phyloP scores from a whole-genome alignment of 352 stramenopile genomes.

The Thalassiosira exigua region DNA sequence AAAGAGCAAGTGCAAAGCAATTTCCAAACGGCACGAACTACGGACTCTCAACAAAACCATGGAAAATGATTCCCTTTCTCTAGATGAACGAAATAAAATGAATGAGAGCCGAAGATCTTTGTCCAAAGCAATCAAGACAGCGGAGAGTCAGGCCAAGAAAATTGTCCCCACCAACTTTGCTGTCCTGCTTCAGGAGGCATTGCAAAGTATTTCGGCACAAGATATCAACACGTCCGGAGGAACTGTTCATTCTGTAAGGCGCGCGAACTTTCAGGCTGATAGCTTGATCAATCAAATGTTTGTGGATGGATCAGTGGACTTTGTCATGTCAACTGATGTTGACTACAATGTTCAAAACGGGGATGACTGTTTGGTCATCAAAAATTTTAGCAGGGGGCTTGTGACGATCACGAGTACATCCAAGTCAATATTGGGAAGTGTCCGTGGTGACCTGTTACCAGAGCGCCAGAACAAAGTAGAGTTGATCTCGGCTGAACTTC shows the following conservation, averaged over 20 bases:
- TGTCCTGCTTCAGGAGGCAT: not conserved
- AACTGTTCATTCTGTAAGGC: conserved; percentile 19
- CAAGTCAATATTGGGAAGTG: not conserved
- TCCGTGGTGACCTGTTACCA: not conserved
- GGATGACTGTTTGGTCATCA: conserved; percentile 14
- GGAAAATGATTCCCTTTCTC: not conserved
- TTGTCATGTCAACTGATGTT: conserved; percentile 15
- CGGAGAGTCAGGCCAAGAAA: conserved; percentile 14
- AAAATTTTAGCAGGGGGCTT: not conserved
- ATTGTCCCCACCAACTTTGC: not conserved
- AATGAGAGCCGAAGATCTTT: not conserved
- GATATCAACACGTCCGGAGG: conserved; percentile 4
- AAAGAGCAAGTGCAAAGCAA: conserved; percentile 10
- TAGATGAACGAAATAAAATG: not conserved
- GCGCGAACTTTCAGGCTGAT: conserved; percentile 41
- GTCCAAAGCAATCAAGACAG: conserved; percentile 1
- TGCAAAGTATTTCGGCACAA: conserved; percentile 8
- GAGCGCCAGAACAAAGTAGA: not conserved
- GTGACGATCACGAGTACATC: not conserved
- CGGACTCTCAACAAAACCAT: not conserved
- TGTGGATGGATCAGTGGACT: not conserved
- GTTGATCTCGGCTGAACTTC: not conserved
- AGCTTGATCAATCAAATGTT: conserved; percentile 8
- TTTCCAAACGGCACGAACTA: not conserved
- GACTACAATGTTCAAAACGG: conserved; percentile 18